These are phyloP conservation scores for Cnidoscolus chayamansa DNA, from an alignment of 441 rosid genomes.

Conservation along the genomic window DNA sequence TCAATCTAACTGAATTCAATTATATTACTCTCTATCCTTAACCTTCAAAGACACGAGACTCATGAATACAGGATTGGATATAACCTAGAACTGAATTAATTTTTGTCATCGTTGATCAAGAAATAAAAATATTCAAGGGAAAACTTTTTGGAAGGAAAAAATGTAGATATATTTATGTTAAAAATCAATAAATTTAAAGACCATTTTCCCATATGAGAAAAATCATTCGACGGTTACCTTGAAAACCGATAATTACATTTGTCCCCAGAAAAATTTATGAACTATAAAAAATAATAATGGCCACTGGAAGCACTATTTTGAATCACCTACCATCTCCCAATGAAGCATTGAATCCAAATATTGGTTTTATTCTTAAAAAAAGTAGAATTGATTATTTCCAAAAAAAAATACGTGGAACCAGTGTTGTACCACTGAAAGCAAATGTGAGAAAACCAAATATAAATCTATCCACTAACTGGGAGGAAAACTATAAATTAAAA, in stretches of 20 bases:
- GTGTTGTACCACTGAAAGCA: background rate
- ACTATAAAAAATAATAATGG: background rate
- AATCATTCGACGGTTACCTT: background rate
- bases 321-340: background rate
- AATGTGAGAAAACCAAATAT: slow-evolving; percentile 14
- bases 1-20: slow-evolving; percentile 10
- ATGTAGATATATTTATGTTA: no score
- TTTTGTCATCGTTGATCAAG: background rate
- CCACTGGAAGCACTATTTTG: slow-evolving; percentile 2
- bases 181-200: background rate
- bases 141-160: no score
- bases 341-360: background rate
- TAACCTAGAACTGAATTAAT: background rate
- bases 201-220: slow-evolving; percentile 4
- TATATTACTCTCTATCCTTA: background rate
- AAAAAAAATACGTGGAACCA: background rate
- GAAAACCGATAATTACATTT: background rate
- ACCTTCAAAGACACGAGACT: background rate
- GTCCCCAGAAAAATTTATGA: background rate
- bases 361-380: background rate
- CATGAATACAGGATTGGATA: background rate
- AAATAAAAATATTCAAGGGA: background rate
- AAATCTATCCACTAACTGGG: slow-evolving; percentile 12
- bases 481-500: background rate
- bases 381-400: background rate